A percentile compares a stretch with the other conserved stretches of the same genome.
Evolutionary conservation across 495 filamentous ascomycete species (phyloP).

Genomic region (Cudoniella acicularis): DNA sequence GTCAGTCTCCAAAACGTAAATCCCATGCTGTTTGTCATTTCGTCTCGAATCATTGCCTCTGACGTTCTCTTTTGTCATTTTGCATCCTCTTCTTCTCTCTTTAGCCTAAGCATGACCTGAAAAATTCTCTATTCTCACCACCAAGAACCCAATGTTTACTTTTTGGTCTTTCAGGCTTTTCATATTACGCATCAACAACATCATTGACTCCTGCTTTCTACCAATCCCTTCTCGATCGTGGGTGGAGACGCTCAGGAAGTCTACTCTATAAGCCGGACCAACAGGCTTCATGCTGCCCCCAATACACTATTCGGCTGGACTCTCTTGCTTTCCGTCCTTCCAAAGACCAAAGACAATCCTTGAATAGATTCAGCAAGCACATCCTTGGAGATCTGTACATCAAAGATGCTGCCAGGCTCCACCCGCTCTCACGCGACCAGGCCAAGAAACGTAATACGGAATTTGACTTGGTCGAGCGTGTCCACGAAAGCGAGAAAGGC

Average conservation of each 20-base stretch:
- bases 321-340: slow-evolving; percentile 64
- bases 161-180: slow-evolving; percentile 58
- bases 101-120: slow-evolving; percentile 1
- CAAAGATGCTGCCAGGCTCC: slow-evolving; percentile 64
- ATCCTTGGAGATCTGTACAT: slow-evolving; percentile 77
- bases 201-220: slow-evolving; percentile 71
- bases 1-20: slow-evolving; percentile 26
- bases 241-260: slow-evolving; percentile 82
- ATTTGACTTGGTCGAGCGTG: slow-evolving; percentile 67
- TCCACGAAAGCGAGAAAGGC: slow-evolving; percentile 62
- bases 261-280: slow-evolving; percentile 92
- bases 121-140: background rate
- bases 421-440: slow-evolving; percentile 78
- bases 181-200: slow-evolving; percentile 72
- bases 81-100: background rate
- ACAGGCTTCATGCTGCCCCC: slow-evolving; percentile 82
- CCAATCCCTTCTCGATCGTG: slow-evolving; percentile 76
- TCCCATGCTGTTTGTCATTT: background rate
- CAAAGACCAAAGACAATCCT: slow-evolving; percentile 78
- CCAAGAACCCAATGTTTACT: slow-evolving; percentile 8
- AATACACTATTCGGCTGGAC: slow-evolving; percentile 88
- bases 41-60: background rate
- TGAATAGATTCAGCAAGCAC: slow-evolving; percentile 88
- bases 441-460: slow-evolving; percentile 66
- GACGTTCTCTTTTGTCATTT: background rate